Base-by-base conservation (phyloP, 768 basidiomycete species). In the Phaeotremella fagi region DNA sequence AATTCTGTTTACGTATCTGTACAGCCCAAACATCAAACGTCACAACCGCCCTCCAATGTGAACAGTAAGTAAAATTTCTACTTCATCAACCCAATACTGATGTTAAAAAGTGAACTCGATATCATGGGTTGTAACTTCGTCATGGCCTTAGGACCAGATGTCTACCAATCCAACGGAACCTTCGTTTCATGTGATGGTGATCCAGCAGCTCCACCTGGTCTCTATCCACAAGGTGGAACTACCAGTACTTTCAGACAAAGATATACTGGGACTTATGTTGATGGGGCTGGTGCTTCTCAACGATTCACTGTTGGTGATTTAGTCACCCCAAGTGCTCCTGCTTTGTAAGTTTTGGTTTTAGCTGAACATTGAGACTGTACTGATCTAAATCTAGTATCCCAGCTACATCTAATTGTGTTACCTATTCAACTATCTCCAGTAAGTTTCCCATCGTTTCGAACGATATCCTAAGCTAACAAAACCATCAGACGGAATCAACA, bases 101-200 rank as follows among this genome's bases (percentile, higher is more conserved):
- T 33, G 20, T 18, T 11, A 41, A 41, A 12, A 25, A 57, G 55
- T 61, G 61, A 65, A 48, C 59, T 74, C 16, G 74, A 75, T 54
- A 59, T 69, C 35, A 75, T 75, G 74, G 74, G 74, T 12, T 75
- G 72, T 52, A 52, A 63, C 42, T 69, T 64, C 55, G 71, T 72
- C 61, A 72, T 72, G 67, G 72, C 75, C 22, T 65, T 72, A 18
- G 64, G 73, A 62, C 38, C 38, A 18, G 60, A 65, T 59, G 64
- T 63, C 55, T 68, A 65, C 59, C 45, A 52, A 26, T 54, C 61
- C 50, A 60, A 67, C 58, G 64, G 64, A 55, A 49, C 67, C 12
- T 80, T 80, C 70, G 78, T 79, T 20, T 66, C 66, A 4, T 80
- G 79, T 68, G 63, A 76, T 9, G 78, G 75, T 45, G 76, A 77